Conservation (phyloP, 73 alveolate species). For the Symbiodinium pilosum region DNA sequence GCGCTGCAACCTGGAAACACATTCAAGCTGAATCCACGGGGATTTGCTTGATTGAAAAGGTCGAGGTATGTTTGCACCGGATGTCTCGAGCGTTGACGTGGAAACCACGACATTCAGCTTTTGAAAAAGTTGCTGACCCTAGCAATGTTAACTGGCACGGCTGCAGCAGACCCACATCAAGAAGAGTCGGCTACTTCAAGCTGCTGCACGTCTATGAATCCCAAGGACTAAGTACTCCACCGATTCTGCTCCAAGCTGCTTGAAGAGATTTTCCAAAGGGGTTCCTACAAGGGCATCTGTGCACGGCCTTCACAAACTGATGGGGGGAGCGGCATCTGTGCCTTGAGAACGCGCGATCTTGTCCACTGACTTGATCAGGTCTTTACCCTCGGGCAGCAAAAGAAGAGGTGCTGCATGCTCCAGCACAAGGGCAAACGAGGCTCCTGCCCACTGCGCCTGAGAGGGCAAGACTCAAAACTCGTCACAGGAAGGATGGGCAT, state of each 20-base stretch:
- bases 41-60: too few relatives aligned
- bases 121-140: background rate
- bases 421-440: background rate
- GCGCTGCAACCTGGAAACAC: conserved; percentile 33
- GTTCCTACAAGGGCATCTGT: too few relatives aligned
- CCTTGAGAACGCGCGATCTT: conserved; percentile 79
- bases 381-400: conserved; percentile 28
- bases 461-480: too few relatives aligned
- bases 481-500: background rate
- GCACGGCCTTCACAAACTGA: too few relatives aligned
- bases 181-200: background rate
- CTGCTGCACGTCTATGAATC: background rate
- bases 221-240: background rate
- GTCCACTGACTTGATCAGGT: conserved; percentile 84
- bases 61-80: too few relatives aligned
- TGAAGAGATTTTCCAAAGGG: conserved; percentile 48
- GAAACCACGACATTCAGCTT: background rate
- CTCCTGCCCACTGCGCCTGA: conserved; percentile 4
- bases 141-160: background rate
- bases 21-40: too few relatives aligned
- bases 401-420: background rate
- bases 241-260: conserved; percentile 62
- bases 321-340: background rate
- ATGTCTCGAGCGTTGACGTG: too few relatives aligned
- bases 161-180: background rate